Conservation (phyloP, 129 eudicot species). For the Solidago caesia region DNA sequence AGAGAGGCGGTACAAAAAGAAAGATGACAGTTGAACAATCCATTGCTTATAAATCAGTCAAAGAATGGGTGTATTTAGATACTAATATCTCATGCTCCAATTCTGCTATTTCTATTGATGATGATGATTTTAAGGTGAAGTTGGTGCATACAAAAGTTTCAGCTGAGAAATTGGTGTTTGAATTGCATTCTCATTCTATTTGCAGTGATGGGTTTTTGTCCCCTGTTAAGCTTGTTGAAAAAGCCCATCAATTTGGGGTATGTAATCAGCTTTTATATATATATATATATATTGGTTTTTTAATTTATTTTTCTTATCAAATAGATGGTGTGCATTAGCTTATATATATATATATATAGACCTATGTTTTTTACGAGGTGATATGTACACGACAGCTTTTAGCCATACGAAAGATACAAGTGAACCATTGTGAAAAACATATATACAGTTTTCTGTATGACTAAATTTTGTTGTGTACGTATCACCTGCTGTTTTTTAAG, state of each 20-base stretch:
- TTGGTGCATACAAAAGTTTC: constrained; percentile 46
- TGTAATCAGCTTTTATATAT: constrained; percentile 23
- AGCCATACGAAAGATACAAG: too few species aligned
- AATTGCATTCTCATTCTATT: constrained; percentile 80
- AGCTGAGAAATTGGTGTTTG: constrained; percentile 79
- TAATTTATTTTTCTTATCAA: not conserved
- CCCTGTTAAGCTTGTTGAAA: constrained; percentile 83
- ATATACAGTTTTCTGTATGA: too few species aligned
- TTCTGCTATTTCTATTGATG: constrained; percentile 35
- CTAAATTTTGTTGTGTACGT: too few species aligned
- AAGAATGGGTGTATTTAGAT: constrained; percentile 84
- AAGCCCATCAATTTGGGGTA: constrained; percentile 96
- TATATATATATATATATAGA: not conserved
- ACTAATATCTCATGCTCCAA: constrained; percentile 9
- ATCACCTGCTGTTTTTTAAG: too few species aligned
- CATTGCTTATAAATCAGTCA: constrained; percentile 62
- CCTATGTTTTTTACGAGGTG: too few species aligned
- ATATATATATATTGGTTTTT: not conserved
- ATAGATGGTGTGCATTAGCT: not conserved
- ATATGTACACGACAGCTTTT: too few species aligned
- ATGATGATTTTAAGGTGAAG: constrained; percentile 58
- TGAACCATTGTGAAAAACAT: too few species aligned
- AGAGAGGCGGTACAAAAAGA: constrained; percentile 69
- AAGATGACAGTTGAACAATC: constrained; percentile 72
- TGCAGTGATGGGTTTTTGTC: constrained; percentile 95